Base-by-base conservation (phyloP, 176 grass and related monocot species). In the Oryza coarctata region DNA sequence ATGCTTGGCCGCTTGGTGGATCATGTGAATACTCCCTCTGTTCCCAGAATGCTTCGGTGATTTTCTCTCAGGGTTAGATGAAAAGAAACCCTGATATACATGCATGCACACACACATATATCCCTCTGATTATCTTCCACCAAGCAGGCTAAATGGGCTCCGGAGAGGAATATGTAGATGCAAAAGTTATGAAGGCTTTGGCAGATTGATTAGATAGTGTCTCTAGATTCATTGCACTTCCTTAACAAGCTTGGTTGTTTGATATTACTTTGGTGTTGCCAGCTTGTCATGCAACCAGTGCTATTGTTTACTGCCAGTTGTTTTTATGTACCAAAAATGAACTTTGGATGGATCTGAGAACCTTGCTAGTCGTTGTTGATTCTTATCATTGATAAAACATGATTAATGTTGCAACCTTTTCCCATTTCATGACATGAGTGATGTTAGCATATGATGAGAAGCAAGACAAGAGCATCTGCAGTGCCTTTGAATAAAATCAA, bases 381-480 rank as follows among this genome's bases (percentile, higher is more conserved):
- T 8, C 20, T 57, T 57, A n/a, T 57, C 5, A 23, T 57, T 57
- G 52, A 57, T 57, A 57, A 57, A 57, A 57, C 20, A 57, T 57
- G 20, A n/a, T 57, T 23, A n/a, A 57, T 57, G 5, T n/a, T 20
- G 17, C 47, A 49, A 18, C 6, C 6, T 18, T 52, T 17, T 22
- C 1, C 9, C 47, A 52, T 52, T 20, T 20, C 47, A 52, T 52
- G 47, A 20, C 47, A 50, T 50, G 47, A 50, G 47, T 0, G 17
- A 50, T 20, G 17, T 50, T 52, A 18, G 27, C 39, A 65, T 1
- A 44, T 79, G 33, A 57, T 9, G 72, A 86, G 3, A 75, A 80
- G 73, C 34, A 82, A 83, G 74, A 87, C 70, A 76, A 64, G 63
- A 63, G 76, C 52, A 80, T 86, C 90, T 89, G 87, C 44, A 87